Base-by-base conservation (phyloP, 495 filamentous ascomycete genomes). In the Baudoinia panamericana region DNA sequence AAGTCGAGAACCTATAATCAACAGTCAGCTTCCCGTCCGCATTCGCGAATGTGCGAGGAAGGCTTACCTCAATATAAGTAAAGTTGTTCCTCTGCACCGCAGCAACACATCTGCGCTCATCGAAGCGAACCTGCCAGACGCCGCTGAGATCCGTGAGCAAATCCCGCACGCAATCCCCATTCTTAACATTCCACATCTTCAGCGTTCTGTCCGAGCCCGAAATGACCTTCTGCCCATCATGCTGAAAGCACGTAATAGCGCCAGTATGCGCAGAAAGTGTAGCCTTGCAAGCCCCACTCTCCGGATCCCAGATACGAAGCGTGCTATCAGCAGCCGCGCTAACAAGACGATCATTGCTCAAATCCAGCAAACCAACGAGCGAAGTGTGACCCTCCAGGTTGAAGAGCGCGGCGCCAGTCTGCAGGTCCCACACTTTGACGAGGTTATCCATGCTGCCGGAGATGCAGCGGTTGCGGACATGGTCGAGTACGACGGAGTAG, bases 81-180 rank as follows among this genome's bases (percentile, higher is more conserved):
- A 93, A 55, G 48, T 76, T 78, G 38, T 92, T 83, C 30, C 90
- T 70, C 66, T 99, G 92, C 46, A 99, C 90, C 22, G 90, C 90
- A 35, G 90, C 90, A 30, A 99, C 90, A 59, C 90, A 99, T 59
- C 86, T 69, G 44, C 90, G 71, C 56, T 93, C 83, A 57, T 99
- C 86, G 61, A 99, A 99, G 56, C 85, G 85, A 53, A 99, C 90
- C 63, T 99, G 90, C 90, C 90, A 99, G 28, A 99, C 90, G 7
- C 85, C 84, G 51, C 78, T 86, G 41, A 99, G 69, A 56, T 95
- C 85, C n/a, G 84, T 94, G 48, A 99, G 70, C 19, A 99, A 73
- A 63, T 99, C 90, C 43, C 86, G 78, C 29, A 94, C 79, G 59
- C 85, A 94, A 40, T 93, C 83, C 36, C 90, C 90, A 18, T 75